Conservation (phyloP, 2,329 filamentous ascomycete genomes). For the Ophiostoma australiae region DNA sequence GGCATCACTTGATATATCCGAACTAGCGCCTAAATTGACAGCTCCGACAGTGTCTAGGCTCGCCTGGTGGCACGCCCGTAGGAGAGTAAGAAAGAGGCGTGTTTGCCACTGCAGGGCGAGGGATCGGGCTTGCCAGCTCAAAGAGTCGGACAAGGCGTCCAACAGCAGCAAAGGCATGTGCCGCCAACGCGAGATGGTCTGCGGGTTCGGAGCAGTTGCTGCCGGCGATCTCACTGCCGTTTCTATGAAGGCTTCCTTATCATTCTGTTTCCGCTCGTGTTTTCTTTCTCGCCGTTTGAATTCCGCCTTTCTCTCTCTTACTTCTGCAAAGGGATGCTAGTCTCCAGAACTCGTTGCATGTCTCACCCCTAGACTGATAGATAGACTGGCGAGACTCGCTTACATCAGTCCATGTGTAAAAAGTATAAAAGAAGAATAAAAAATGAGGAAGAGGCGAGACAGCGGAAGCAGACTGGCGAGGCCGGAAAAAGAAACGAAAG, state of each 20-base stretch:
- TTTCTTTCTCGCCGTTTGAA: not conserved
- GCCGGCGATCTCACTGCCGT: too few species aligned
- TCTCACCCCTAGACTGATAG: not conserved
- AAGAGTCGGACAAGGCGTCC: not conserved
- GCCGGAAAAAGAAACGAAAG: slow-evolving; percentile 1
- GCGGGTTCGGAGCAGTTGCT: not conserved
- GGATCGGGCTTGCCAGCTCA: not conserved
- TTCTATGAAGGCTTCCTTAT: too few species aligned
- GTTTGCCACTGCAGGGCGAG: not conserved
- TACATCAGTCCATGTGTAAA: not conserved
- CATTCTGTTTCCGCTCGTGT: too few species aligned
- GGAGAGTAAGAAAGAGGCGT: not conserved
- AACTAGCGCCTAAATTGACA: not conserved
- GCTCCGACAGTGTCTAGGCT: not conserved
- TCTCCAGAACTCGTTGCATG: not conserved
- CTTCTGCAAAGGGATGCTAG: slow-evolving; percentile 6
- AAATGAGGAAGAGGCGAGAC: not conserved
- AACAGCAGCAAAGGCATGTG: not conserved
- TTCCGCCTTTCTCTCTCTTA: not conserved
- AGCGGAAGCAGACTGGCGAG: not conserved
- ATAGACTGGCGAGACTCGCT: not conserved
- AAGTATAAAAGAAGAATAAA: not conserved
- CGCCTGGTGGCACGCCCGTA: not conserved
- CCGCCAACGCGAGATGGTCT: not conserved
- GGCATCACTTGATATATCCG: not conserved